Percentiles rank a stretch among this genome's conserved stretches.
These are phyloP conservation scores for Erigeron philadelphicus DNA, from an alignment of 140 eudicot species.

Conservation along the genomic window DNA sequence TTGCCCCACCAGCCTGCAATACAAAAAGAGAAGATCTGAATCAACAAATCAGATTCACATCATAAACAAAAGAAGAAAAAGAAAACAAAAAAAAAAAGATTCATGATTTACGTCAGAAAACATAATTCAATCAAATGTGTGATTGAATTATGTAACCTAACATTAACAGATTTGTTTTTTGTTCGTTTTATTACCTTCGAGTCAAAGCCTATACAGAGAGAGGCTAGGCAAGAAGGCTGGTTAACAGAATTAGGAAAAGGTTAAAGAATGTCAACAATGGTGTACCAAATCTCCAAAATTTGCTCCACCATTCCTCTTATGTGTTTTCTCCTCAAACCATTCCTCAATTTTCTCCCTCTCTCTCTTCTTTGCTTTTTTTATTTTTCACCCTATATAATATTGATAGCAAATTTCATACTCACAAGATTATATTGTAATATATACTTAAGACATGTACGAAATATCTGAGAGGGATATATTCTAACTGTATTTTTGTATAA, in stretches of 20 bases:
- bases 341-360: slow-evolving; percentile 35
- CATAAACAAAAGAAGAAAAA: neutral
- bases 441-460: no score
- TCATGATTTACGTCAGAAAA: slow-evolving; percentile 9
- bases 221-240: slow-evolving; percentile 65
- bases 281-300: slow-evolving; percentile 40
- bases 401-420: no score
- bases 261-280: slow-evolving; percentile 37
- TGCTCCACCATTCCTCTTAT: slow-evolving; percentile 35
- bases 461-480: no score
- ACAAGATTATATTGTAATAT: no score
- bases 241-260: slow-evolving; percentile 20
- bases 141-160: neutral
- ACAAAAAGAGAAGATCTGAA: slow-evolving; percentile 16
- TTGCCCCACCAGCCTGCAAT: slow-evolving; percentile 59
- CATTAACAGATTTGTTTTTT: neutral
- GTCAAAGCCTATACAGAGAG: slow-evolving; percentile 52
- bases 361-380: slow-evolving; percentile 19
- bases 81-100: neutral
- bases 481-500: no score
- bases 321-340: slow-evolving; percentile 33
- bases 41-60: slow-evolving; percentile 13
- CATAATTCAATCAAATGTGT: neutral
- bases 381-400: neutral
- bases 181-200: slow-evolving; percentile 42